These are phyloP conservation scores for Sungouiella blattae DNA, from an alignment of 805 yeast species.

Conservation along the genomic window DNA sequence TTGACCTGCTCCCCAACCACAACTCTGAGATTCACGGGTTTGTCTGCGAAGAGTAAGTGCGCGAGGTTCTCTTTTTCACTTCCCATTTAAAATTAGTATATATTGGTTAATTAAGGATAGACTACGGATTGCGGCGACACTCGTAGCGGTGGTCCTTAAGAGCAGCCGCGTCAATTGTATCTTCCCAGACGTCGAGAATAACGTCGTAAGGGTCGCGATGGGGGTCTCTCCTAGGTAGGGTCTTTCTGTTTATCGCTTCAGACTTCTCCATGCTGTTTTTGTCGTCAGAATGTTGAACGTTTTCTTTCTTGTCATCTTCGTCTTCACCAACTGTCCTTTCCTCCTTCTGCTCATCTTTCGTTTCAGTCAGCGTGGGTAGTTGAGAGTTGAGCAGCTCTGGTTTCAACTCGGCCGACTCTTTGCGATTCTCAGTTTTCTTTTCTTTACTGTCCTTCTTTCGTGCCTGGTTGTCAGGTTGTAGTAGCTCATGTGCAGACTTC, in stretches of 20 bases:
- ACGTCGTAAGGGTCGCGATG: conserved; percentile 9
- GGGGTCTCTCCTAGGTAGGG: neutral
- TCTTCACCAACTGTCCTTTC: conserved; percentile 3
- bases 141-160: conserved; percentile 12
- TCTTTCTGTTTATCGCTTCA: neutral
- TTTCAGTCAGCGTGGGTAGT: neutral
- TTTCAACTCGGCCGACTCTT: conserved; percentile 1
- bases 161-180: conserved; percentile 9
- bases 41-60: conserved; percentile 21
- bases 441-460: too few relatives aligned
- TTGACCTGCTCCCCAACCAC: conserved; percentile 21
- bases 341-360: neutral
- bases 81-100: conserved; percentile 1
- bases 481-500: conserved; percentile 41
- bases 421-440: neutral
- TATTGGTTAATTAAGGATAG: conserved; percentile 3
- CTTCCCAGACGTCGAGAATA: conserved; percentile 7
- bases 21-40: conserved; percentile 30
- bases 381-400: neutral
- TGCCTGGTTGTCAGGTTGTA: conserved; percentile 24
- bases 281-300: too few relatives aligned
- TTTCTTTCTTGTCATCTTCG: conserved; percentile 2
- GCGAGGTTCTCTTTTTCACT: conserved; percentile 7
- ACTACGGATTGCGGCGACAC: conserved; percentile 9
- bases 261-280: conserved; percentile 2